Base-by-base conservation (phyloP, 2,329 filamentous ascomycete species). In the Tolypocladium endophyticum region DNA sequence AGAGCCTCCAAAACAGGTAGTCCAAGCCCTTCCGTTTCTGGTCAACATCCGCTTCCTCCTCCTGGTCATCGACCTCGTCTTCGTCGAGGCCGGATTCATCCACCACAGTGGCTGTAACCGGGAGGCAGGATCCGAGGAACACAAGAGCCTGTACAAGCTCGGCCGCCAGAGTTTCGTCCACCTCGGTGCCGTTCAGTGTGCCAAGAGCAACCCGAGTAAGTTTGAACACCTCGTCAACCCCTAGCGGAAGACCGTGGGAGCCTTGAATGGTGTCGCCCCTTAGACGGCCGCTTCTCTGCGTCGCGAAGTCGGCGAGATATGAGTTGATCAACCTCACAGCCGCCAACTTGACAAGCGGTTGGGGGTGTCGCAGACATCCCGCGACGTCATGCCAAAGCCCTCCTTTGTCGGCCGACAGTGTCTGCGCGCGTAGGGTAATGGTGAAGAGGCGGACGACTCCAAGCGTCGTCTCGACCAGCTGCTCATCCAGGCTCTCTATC, bases 101-200 rank as follows among this genome's bases (percentile, higher is more conserved):
- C 7, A 72, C 69, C 64, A 72, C 81, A 61, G 63, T 60, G 2
- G 68, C 64, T 30, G 70, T 68, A 14, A 69, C 66, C 23, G 76
- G 74, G 18, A 85, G 73, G 60, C 79, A 79, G 28, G 77, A 84
- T 50, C 87, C 90, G 0, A 99, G 78, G 77, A 96, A 96, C 43
- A 93, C 81, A 41, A 96, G 78, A 63, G 96, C 91, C 64, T 91
- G 88, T 4, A 90, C 85, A 16, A 86, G 86, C 70, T 96, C 90
- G 50, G 84, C 80, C 1, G 89, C 89, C n/a, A 97, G 78, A 12
- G 85, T 81, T 67, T 94, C 87, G 20, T 87, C 86, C 9, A 93
- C 74, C 30, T 85, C 82, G 58, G 57, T 81, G 0, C 83, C 83
- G 55, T 84, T 84, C 53, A 96, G 70, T 23, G 82, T 79, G 55